phyloP scores from a whole-genome alignment of 805 yeast genomes.

The Candida coquimbonensis region DNA sequence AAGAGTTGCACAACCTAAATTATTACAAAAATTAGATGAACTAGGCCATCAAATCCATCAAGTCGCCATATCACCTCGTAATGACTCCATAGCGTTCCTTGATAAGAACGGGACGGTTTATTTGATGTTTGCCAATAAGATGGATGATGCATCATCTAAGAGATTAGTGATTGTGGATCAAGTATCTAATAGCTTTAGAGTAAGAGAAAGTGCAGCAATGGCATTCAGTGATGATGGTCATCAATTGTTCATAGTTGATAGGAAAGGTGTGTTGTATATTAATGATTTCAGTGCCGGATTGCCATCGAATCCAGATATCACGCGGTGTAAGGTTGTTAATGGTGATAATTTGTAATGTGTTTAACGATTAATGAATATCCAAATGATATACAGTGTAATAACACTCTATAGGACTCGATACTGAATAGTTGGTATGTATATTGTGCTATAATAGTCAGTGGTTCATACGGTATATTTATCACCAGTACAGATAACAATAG shows the following conservation, averaged over 20 bases:
- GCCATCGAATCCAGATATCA: slow-evolving; percentile 31
- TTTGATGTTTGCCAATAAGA: slow-evolving; percentile 56
- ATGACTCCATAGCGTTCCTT: slow-evolving; percentile 76
- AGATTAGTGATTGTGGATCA: slow-evolving; percentile 54
- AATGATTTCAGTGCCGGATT: slow-evolving; percentile 86
- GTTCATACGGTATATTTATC: no score
- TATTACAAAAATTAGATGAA: slow-evolving; percentile 62
- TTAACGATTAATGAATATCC: background rate
- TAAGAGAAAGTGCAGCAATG: slow-evolving; percentile 71
- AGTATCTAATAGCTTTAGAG: slow-evolving; percentile 67
- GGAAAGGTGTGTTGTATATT: slow-evolving; percentile 72
- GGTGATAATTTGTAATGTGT: background rate
- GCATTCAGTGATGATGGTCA: slow-evolving; percentile 78
- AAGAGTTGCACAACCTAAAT: slow-evolving; percentile 50
- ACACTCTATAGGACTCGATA: no score
- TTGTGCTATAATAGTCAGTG: no score
- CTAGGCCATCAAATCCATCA: slow-evolving; percentile 75
- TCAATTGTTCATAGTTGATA: slow-evolving; percentile 64
- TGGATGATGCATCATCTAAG: slow-evolving; percentile 44
- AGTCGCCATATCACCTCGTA: slow-evolving; percentile 73
- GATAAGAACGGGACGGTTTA: slow-evolving; percentile 75
- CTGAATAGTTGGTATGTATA: no score
- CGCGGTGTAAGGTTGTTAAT: slow-evolving; percentile 1
- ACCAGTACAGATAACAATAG: no score
- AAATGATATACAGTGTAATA: no score